These are phyloP conservation scores for Suillus clintonianus DNA, from an alignment of 768 basidiomycete genomes.

Conservation along the genomic window DNA sequence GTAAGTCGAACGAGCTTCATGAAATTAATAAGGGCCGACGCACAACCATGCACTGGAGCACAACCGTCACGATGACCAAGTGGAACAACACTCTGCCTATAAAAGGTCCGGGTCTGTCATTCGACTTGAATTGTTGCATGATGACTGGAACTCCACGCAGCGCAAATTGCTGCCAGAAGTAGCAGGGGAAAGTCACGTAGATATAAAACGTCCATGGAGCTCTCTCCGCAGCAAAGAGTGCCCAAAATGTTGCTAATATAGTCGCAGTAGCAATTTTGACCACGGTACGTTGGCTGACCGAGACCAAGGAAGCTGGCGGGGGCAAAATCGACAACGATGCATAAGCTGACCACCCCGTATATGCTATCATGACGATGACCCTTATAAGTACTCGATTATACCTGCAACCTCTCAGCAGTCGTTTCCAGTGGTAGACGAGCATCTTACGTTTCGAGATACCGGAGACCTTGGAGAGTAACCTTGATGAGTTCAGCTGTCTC, in stretches of 20 bases:
- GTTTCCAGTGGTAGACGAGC: not conserved
- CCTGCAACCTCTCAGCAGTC: constrained; percentile 27
- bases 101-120: not conserved
- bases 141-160: constrained; percentile 23
- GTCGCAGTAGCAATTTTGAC: constrained; percentile 30
- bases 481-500: constrained; percentile 54
- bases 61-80: constrained; percentile 36
- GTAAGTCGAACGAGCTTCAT: constrained; percentile 4
- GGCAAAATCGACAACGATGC: constrained; percentile 59
- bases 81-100: not conserved
- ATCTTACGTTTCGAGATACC: constrained; percentile 68
- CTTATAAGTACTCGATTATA: constrained; percentile 79
- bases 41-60: constrained; percentile 75
- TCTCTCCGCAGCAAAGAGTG: constrained; percentile 58
- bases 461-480: constrained; percentile 58
- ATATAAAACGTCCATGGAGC: constrained; percentile 75
- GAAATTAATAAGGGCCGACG: constrained; percentile 26
- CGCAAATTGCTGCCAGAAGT: constrained; percentile 68
- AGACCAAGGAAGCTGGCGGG: not conserved
- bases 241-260: constrained; percentile 41
- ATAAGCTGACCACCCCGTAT: constrained; percentile 78
- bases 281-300: constrained; percentile 8
- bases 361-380: constrained; percentile 67
- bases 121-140: constrained; percentile 2
- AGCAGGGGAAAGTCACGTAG: constrained; percentile 74